Percentiles rank a stretch among this genome's conserved stretches.
These are phyloP conservation scores for Hirschfeldia incana DNA, from an alignment of 345 rosid genomes.

Conservation along the genomic window DNA sequence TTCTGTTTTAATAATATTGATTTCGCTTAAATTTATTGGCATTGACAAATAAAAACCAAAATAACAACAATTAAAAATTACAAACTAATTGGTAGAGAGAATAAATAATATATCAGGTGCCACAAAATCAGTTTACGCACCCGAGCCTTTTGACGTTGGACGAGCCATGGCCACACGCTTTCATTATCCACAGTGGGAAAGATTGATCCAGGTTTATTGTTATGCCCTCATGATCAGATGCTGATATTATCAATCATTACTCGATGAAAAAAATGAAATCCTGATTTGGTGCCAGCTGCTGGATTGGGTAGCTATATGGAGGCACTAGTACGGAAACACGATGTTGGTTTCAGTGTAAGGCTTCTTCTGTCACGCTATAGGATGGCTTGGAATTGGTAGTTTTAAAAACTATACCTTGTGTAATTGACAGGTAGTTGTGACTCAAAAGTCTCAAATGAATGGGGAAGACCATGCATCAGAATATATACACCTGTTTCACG, in stretches of 20 bases:
- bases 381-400: no score
- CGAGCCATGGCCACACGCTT: constrained; percentile 12
- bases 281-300: constrained; percentile 64
- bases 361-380: constrained; percentile 8
- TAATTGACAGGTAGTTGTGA: no score
- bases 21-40: background rate
- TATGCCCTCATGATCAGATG: constrained; percentile 13
- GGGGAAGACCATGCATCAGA: constrained; percentile 59
- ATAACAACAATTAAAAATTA: no score
- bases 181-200: constrained; percentile 64
- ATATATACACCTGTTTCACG: no score
- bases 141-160: constrained; percentile 32
- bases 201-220: constrained; percentile 73
- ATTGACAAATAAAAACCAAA: no score
- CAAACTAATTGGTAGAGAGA: no score
- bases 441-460: constrained; percentile 50
- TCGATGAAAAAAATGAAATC: background rate
- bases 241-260: no score
- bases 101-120: constrained; percentile 61
- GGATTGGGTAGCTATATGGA: constrained; percentile 96
- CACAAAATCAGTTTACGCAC: constrained; percentile 79
- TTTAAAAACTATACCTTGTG: no score
- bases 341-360: constrained; percentile 80
- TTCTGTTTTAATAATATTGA: no score
- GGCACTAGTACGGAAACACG: constrained; percentile 86